Evolutionary conservation across 73 alveolate genomes (phyloP), one percentile per base, ranked within the genome.

Genomic region (Diophrys appendiculata): DNA sequence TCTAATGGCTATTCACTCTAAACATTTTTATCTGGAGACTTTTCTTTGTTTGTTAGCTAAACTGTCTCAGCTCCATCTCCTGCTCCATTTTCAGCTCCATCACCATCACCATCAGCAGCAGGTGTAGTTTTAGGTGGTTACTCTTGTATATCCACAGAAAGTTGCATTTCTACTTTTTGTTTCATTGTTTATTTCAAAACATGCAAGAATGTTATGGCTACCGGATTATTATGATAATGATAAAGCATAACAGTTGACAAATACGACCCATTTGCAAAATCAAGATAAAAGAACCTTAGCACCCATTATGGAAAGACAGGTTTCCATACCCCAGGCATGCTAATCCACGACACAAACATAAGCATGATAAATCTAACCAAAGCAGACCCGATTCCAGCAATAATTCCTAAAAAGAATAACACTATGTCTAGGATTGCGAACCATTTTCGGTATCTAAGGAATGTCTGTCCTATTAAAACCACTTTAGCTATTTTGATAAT

Each of bases 341-440:
- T 3, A 24, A 67, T 2, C 54, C 23, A 25, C 3, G 75, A 11
- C 30, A 67, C 18, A 24, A 67, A 26, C 18, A 67, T 3, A 3
- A 67, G 25, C 23, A 31, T 25, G 35, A 28, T 3, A 14, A 67
- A 5, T 29, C 75, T 18, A 28, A 67, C 23, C 1, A 67, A 5
- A 67, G 75, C 75, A 3, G 54, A 11, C 26, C 25, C 35, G 24
- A 67, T 67, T 31, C 75, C 75, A 26, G 75, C 23, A 24, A 67
- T 2, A 5, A 67, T 67, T 1, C 54, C 43, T 3, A 67, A 27
- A 24, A 23, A 67, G 75, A 23, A 67, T 3, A 67, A 29, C 18
- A 67, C 29, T 25, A 18, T 28, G 24, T 67, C 75, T 18, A 67
- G 35, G 54, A 25, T 25, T 3, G 75, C 25, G 3, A 25, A 18